Evolutionary conservation across 108 stramenopile species (phyloP), one percentile per base, ranked within the genome.

Genomic region (Chaetoceros tenuissimus): DNA sequence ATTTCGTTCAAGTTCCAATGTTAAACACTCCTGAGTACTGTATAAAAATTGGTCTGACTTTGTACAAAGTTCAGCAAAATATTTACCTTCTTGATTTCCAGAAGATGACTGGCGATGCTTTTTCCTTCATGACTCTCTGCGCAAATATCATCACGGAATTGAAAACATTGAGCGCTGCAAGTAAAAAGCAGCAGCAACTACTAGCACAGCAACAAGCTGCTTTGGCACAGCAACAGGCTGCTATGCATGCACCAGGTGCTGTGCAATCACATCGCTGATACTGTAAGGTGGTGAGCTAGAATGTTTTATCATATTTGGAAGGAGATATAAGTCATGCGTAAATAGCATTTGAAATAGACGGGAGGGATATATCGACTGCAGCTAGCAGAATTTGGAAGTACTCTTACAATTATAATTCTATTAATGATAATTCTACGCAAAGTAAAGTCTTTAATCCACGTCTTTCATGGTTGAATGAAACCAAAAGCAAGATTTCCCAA

Each of bases 21-120:
- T 66, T 94, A 7, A 83, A 75, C 44, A 87, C 88, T 27, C 69
- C 70, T 26, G 88, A 85, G 47, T 95, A 95, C 71, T 77, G 81
- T 31, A 83, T 96, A 75, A 88, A 94, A 53, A 92, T 97, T 44
- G 94, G 88, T 26, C 64, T 99, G 51, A 92, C 90, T 10, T 62
- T 99, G 65, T 99, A 97, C 92, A 96, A 97, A 74, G 98, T 99
- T 44, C 98, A 99, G 76, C 91, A 91, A 57, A 92, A 82, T 64
- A 98, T 99, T 46, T 99, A 97, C 65, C 76, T 99, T 31, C 75
- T 99, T 25, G 98, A 99, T 65, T 96, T 99, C 58, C 97, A 96
- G 75, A 89, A 95, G 58, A 84, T 85, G 72, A 94, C 94, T 26
- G 98, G 98, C 27, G 97, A 97, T 74, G 85, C 85, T 28, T 99